These are phyloP conservation scores for Pseudogymnoascus sp. DNA, from an alignment of 2,329 filamentous ascomycete genomes.

Conservation along the genomic window DNA sequence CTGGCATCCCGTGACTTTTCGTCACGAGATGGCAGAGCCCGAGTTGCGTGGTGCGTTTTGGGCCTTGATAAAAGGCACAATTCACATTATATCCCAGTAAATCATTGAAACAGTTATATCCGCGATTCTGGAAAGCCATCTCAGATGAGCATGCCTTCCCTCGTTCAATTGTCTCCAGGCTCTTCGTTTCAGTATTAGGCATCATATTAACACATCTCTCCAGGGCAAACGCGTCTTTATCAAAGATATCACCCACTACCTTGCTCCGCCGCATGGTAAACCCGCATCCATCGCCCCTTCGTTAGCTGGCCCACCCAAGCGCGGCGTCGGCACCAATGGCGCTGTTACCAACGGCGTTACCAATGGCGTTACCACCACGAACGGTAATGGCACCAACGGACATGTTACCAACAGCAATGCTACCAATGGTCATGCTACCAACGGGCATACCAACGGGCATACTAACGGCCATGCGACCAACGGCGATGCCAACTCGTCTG, in stretches of 20 bases:
- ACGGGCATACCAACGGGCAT: conserved; percentile 7
- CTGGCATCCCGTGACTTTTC: background rate
- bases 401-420: conserved; percentile 25
- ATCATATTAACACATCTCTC: conserved; percentile 33
- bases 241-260: conserved; percentile 95
- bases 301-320: conserved; percentile 35
- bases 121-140: background rate
- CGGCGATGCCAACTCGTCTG: conserved; percentile 23
- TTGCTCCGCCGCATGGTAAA: conserved; percentile 66
- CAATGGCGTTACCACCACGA: conserved; percentile 14
- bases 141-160: conserved; percentile 4
- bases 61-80: background rate
- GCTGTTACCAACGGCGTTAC: conserved; percentile 17
- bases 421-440: conserved; percentile 10
- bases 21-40: background rate
- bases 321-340: conserved; percentile 25
- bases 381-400: conserved; percentile 17
- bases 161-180: conserved; percentile 1
- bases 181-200: conserved; percentile 12
- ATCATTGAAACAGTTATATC: background rate
- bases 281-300: conserved; percentile 68
- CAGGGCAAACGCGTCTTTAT: conserved; percentile 91
- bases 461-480: conserved; percentile 21
- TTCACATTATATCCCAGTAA: background rate
- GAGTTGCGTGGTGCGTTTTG: background rate